Evolutionary conservation across 2,329 filamentous ascomycete genomes (phyloP).

Genomic region (Stagonosporopsis chrysanthemi): DNA sequence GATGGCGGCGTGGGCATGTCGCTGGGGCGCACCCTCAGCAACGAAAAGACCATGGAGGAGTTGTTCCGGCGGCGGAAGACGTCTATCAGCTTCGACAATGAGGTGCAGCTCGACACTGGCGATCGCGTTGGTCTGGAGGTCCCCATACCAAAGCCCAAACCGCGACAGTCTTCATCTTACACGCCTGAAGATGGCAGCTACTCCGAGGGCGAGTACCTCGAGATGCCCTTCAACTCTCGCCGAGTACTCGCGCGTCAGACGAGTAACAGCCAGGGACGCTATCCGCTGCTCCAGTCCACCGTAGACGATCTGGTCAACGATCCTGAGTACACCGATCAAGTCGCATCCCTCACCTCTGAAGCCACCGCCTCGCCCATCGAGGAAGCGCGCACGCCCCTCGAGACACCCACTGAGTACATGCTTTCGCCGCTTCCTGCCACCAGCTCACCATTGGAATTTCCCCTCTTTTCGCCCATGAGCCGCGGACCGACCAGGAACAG

Average conservation of each 20-base stretch:
- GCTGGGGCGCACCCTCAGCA: slow-evolving; percentile 33
- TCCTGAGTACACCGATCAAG: slow-evolving; percentile 43
- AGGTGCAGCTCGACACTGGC: slow-evolving; percentile 52
- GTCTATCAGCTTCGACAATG: slow-evolving; percentile 52
- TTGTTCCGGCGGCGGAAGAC: slow-evolving; percentile 45
- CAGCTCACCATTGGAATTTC: slow-evolving; percentile 48
- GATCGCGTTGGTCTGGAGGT: slow-evolving; percentile 48
- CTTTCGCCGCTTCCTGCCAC: slow-evolving; percentile 43
- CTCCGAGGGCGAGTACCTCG: slow-evolving; percentile 45
- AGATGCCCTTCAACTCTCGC: slow-evolving; percentile 37
- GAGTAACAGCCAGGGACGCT: slow-evolving; percentile 37
- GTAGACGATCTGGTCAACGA: slow-evolving; percentile 42
- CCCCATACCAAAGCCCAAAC: slow-evolving; percentile 45
- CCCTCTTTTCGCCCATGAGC: slow-evolving; percentile 37
- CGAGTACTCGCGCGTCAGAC: slow-evolving; percentile 30
- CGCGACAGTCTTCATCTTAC: slow-evolving; percentile 29
- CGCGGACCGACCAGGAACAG: slow-evolving; percentile 41
- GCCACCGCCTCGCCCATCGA: slow-evolving; percentile 51
- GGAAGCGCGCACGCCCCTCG: slow-evolving; percentile 50
- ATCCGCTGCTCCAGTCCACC: slow-evolving; percentile 47
- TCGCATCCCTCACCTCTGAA: slow-evolving; percentile 54
- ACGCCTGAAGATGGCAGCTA: slow-evolving; percentile 38
- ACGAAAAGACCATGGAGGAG: slow-evolving; percentile 37
- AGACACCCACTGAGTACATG: slow-evolving; percentile 43
- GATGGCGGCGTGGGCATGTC: slow-evolving; percentile 28